Percentiles rank a stretch among this genome's conserved stretches.
These are phyloP conservation scores for Heterobasidion irregulare DNA, from an alignment of 1,284 basidiomycete genomes.

Conservation along the genomic window DNA sequence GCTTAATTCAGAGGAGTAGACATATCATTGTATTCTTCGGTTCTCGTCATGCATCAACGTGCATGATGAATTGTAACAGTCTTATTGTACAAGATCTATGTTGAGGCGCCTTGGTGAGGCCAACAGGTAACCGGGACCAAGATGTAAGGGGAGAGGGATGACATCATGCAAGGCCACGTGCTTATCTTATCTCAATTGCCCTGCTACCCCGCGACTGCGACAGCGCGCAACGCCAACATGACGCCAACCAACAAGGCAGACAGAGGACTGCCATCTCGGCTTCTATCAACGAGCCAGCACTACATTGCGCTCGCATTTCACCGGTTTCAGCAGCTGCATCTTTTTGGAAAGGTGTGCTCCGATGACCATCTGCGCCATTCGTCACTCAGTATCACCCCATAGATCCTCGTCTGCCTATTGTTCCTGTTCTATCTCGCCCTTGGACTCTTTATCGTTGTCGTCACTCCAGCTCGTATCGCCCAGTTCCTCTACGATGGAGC, in stretches of 20 bases:
- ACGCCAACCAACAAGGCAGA: neutral
- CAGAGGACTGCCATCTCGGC: neutral
- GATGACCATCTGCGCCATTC: neutral
- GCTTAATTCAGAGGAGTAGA: neutral
- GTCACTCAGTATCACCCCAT: neutral
- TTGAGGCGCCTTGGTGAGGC: neutral
- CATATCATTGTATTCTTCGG: neutral
- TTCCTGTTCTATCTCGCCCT: constrained; percentile 35
- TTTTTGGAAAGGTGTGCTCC: neutral
- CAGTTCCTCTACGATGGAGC: constrained; percentile 67
- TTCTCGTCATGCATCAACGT: neutral
- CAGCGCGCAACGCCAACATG: neutral
- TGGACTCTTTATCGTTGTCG: constrained; percentile 35
- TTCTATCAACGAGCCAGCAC: neutral
- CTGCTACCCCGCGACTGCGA: neutral
- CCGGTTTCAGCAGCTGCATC: neutral
- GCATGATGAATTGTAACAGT: neutral
- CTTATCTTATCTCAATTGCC: neutral
- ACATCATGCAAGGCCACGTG: neutral
- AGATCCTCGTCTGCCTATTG: constrained; percentile 36
- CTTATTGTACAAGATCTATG: neutral
- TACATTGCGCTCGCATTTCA: neutral
- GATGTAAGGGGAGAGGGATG: too few relatives aligned
- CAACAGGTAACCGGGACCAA: too few relatives aligned
- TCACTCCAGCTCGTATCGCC: constrained; percentile 57